Base-by-base conservation (phyloP, 768 basidiomycete genomes). In the Infundibulicybe gibba region DNA sequence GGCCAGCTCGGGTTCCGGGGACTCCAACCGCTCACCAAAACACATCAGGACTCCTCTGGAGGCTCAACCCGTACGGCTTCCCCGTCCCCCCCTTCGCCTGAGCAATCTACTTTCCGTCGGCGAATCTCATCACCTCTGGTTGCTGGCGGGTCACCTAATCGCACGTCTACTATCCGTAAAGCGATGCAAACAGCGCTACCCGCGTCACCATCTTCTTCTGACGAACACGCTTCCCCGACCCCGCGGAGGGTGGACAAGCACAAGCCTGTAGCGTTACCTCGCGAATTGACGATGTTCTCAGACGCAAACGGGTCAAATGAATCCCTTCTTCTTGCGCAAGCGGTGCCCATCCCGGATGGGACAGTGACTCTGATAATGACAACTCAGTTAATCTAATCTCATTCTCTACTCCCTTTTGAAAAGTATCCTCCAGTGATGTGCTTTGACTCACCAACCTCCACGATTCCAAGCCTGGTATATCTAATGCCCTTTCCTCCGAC, bases 301-400 rank as follows among this genome's bases (percentile, higher is more conserved):
- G 64, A 72, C 20, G 68, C 68, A 14, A 61, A 65, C 38, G 65
- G 61, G 49, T 64, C 70, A 14, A 79, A 88, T 33, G 78, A 85
- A 35, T 81, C 84, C 20, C 68, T 90, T 3, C 75, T 91, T 33
- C 68, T 85, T 39, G 87, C 89, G 1, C 79, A 83, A 48, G 70
- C 71, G 19, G 82, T 89, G 33, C 90, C 88, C n/a, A 73, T 89
- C 15, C 88, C 89, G 2, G 83, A 81, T 52, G 80, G 79, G 79
- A 84, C 54, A 81, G 76, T 52, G 87, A 89, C 55, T 86, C 82
- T 0, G 88, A 87, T 32, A 72, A 70, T 56, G 80, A 79, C 41
- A 70, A 75, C 17, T 77, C 82, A 12, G 62, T 74, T 19, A 82
- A 89, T 53, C 66, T 80, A 14, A 72, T 87, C 64, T 87, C 87